Evolutionary conservation across 257 asterid genomes (phyloP).

Genomic region (Dorcoceras hygrometricum): DNA sequence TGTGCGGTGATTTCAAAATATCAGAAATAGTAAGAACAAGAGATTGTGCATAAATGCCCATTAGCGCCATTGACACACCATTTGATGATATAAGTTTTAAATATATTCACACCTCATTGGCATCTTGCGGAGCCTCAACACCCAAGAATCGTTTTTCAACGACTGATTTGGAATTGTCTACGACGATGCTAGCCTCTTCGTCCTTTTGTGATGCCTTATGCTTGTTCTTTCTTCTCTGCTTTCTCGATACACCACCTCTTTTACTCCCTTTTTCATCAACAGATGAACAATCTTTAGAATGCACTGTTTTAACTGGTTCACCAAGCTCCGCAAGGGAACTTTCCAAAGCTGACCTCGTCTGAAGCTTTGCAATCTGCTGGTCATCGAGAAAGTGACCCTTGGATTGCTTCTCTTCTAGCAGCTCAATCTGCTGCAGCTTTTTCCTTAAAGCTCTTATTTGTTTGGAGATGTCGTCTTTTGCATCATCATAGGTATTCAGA

Average conservation of each 20-base stretch:
- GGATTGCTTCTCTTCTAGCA: slow-evolving; percentile 76
- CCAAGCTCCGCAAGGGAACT: slow-evolving; percentile 79
- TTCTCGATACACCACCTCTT: slow-evolving; percentile 42
- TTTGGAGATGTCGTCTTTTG: slow-evolving; percentile 49
- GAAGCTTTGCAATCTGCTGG: slow-evolving; percentile 85
- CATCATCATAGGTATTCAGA: slow-evolving; percentile 52
- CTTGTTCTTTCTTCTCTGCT: slow-evolving; percentile 70
- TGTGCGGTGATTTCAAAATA: background rate
- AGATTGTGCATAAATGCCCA: background rate
- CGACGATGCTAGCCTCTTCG: slow-evolving; percentile 37
- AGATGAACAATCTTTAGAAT: slow-evolving; percentile 40
- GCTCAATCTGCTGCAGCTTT: slow-evolving; percentile 95
- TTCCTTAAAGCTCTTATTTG: slow-evolving; percentile 78
- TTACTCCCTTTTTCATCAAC: slow-evolving; percentile 55
- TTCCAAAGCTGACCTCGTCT: slow-evolving; percentile 57
- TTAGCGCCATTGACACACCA: background rate
- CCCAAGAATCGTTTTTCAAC: slow-evolving; percentile 37
- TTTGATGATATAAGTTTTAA: background rate
- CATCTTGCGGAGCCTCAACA: slow-evolving; percentile 37
- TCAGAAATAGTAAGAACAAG: background rate
- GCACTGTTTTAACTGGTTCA: slow-evolving; percentile 51
- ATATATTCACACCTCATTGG: slow-evolving; percentile 38
- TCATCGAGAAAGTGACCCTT: slow-evolving; percentile 75
- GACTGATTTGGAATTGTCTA: slow-evolving; percentile 35
- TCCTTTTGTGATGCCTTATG: slow-evolving; percentile 47